A percentile compares a stretch with the other conserved stretches of the same genome.
phyloP scores from a whole-genome alignment of 345 rosid species.

The Bruguiera sexangula region DNA sequence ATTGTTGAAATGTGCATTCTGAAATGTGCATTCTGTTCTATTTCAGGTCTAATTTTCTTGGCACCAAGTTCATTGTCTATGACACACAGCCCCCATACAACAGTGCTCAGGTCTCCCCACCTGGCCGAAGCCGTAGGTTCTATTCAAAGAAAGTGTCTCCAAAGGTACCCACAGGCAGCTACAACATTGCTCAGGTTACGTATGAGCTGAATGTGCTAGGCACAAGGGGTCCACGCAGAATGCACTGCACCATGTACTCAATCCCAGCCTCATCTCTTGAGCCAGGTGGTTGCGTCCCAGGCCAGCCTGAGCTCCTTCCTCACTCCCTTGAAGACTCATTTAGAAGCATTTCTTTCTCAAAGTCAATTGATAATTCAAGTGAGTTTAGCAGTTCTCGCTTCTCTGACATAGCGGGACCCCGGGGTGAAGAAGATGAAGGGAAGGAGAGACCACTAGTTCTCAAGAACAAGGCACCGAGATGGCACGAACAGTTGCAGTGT shows the following conservation, averaged over 20 bases:
- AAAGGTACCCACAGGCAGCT: constrained; percentile 21
- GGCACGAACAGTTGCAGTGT: constrained; percentile 24
- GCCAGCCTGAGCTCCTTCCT: constrained; percentile 21
- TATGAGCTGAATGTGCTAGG: constrained; percentile 23
- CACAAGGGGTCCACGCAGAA: constrained; percentile 17
- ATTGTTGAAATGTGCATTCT: not conserved
- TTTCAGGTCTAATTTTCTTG: constrained; percentile 19
- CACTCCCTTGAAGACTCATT: constrained; percentile 17
- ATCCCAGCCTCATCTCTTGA: constrained; percentile 17
- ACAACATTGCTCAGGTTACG: constrained; percentile 18
- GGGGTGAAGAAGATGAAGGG: constrained; percentile 1
- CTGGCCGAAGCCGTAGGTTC: constrained; percentile 20
- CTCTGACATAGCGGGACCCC: constrained; percentile 5
- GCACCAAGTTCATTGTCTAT: constrained; percentile 18
- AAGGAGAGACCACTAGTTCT: constrained; percentile 19
- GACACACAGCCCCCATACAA: constrained; percentile 20
- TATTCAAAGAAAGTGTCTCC: constrained; percentile 21
- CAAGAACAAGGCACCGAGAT: constrained; percentile 19
- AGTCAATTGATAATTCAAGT: constrained; percentile 11
- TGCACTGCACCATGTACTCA: constrained; percentile 25
- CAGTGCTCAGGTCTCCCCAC: constrained; percentile 17
- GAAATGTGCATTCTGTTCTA: not conserved
- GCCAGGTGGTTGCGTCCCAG: constrained; percentile 18
- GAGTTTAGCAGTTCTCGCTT: constrained; percentile 22
- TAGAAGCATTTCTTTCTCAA: constrained; percentile 18